These are phyloP conservation scores for Fagus crenata DNA, from an alignment of 306 rosid species.

Conservation along the genomic window DNA sequence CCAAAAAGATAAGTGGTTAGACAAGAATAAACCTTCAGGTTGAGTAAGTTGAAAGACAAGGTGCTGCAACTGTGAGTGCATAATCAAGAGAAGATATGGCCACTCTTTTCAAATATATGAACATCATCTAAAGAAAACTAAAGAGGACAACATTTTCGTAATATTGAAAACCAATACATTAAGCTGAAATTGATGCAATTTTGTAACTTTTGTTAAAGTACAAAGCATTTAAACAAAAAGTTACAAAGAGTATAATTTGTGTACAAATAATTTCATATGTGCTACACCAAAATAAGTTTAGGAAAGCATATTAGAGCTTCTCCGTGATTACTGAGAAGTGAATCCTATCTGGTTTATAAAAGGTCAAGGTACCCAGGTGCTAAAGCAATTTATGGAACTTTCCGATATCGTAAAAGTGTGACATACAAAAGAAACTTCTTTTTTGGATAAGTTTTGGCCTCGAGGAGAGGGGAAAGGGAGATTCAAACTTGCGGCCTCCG, in stretches of 20 bases:
- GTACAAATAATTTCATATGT: neutral
- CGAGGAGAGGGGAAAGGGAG: too few relatives aligned
- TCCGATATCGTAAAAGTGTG: neutral
- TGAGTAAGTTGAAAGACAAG: neutral
- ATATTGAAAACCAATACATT: neutral
- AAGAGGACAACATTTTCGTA: neutral
- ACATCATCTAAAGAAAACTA: neutral
- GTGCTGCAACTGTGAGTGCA: neutral
- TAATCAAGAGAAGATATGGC: neutral
- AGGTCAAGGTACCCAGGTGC: neutral
- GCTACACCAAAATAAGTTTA: neutral
- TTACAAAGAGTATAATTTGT: neutral
- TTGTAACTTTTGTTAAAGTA: neutral
- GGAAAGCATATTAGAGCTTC: neutral
- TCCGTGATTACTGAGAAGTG: neutral
- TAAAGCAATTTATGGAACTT: neutral
- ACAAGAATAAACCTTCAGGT: constrained; percentile 1
- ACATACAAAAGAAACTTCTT: neutral
- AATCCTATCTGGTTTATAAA: neutral
- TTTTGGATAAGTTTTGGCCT: too few relatives aligned
- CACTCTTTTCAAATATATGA: neutral
- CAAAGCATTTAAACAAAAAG: neutral
- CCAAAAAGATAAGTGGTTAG: neutral
- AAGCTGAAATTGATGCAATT: neutral
- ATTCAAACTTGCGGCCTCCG: too few relatives aligned